A percentile compares a stretch with the other conserved stretches of the same genome.
These are phyloP conservation scores for Saturnispora hagleri DNA, from an alignment of 805 yeast genomes.

Conservation along the genomic window DNA sequence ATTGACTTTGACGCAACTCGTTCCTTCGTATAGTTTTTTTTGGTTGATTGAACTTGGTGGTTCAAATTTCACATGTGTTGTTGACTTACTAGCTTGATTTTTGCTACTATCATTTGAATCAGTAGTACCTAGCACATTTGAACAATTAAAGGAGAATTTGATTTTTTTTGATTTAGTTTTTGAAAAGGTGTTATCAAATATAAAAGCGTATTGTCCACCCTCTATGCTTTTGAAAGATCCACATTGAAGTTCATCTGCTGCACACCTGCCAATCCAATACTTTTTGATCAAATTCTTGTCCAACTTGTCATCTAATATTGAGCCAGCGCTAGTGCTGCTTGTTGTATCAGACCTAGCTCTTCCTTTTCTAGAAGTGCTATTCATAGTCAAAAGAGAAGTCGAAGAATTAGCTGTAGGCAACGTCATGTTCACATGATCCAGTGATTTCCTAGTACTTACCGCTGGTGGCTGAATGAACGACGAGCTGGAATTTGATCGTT, in stretches of 20 bases:
- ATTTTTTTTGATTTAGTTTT: constrained; percentile 78
- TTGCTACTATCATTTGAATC: background rate
- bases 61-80: constrained; percentile 20
- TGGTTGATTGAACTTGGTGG: constrained; percentile 16
- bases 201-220: constrained; percentile 75
- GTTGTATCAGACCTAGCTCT: background rate
- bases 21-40: constrained; percentile 17
- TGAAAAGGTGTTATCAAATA: constrained; percentile 87
- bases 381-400: background rate
- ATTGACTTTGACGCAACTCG: constrained; percentile 32
- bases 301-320: constrained; percentile 45
- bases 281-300: constrained; percentile 42
- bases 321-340: constrained; percentile 8
- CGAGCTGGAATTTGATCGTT: background rate
- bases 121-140: background rate
- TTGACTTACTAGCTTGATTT: background rate
- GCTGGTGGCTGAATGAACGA: background rate
- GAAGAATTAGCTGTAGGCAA: background rate
- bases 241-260: constrained; percentile 50
- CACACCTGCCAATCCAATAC: constrained; percentile 46
- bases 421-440: background rate
- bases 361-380: background rate
- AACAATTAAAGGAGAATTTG: constrained; percentile 40
- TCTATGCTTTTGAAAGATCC: constrained; percentile 51
- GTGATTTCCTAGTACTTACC: background rate